Evolutionary conservation across 2,329 filamentous ascomycete genomes (phyloP), one percentile per base, ranked within the genome.

Genomic region (Hysterium pulicare): DNA sequence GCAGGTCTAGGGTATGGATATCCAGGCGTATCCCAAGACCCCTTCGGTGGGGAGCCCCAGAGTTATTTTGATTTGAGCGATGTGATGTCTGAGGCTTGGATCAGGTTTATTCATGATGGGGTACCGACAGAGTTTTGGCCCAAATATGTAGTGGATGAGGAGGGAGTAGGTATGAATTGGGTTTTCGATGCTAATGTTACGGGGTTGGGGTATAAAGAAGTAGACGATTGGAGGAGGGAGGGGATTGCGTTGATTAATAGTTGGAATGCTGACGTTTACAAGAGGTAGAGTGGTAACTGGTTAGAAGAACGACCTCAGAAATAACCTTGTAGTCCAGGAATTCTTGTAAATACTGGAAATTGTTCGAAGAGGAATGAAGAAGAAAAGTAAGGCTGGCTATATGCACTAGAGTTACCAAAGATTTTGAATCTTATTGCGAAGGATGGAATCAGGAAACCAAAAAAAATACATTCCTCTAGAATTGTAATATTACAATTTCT

Each of bases 181-280:
- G 72, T 75, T 1, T 75, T 71, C 46, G 70, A 74, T 61, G 71
- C 68, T 5, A 74, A 75, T 51, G 62, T 64, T 5, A 60, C 62
- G 4, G 59, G 57, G 33, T 46, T 42, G 15, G 46, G 48, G 26
- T 55, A 61, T 49, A 51, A 56, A 4, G 72, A 75, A 63, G 48
- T 58, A 10, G 72, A 75, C 49, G 71, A 69, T 7, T 75, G 55
- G 35, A 63, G 72, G 46, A 56, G 60, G 30, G 66, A 66, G 49
- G 72, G 72, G 1, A 75, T 75, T 38, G 58, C 60, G 34, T 61
- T 70, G 44, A 73, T 75, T 47, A 67, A 63, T 35, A 53, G 47
- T 3, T 44, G 45, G 41, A 34, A 41, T 42, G 42, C 19, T 22
- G 45, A 45, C 11, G 42, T 48, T 21, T 42, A 30, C 32, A 16